A percentile compares a stretch with the other conserved stretches of the same genome.
Evolutionary conservation across 345 rosid genomes (phyloP).

Genomic region (Citrus australasica): DNA sequence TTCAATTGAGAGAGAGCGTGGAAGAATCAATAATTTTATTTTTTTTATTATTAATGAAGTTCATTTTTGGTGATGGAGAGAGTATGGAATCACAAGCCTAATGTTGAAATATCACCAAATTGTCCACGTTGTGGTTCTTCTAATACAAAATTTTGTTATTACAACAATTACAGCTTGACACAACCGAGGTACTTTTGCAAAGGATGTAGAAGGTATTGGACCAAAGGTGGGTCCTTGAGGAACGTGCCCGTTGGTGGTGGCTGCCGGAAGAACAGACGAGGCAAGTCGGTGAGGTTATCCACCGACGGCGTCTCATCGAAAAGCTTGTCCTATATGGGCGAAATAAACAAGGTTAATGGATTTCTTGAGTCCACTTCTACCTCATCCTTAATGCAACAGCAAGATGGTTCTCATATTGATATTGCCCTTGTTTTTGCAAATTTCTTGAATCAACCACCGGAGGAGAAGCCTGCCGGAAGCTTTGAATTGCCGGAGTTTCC

Average conservation of each 20-base stretch:
- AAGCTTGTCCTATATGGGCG: constrained; percentile 2
- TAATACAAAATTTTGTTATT: constrained; percentile 62
- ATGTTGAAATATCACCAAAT: constrained; percentile 43
- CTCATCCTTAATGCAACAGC: constrained; percentile 15
- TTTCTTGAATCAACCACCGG: constrained; percentile 44
- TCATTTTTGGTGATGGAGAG: constrained; percentile 36
- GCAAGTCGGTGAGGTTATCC: constrained; percentile 34
- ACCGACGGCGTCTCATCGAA: constrained; percentile 9
- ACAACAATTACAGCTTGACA: constrained; percentile 68
- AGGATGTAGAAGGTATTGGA: constrained; percentile 67
- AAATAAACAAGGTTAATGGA: constrained; percentile 7
- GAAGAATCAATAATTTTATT: background rate
- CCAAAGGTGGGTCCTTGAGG: constrained; percentile 57
- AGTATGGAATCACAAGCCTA: constrained; percentile 39
- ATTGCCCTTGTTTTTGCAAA: constrained; percentile 55
- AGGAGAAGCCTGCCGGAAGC: constrained; percentile 10
- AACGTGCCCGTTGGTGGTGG: constrained; percentile 64
- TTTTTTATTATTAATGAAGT: background rate
- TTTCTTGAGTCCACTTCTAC: constrained; percentile 14
- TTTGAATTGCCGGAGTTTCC: constrained; percentile 22
- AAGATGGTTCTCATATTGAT: constrained; percentile 39
- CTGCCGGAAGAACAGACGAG: constrained; percentile 51
- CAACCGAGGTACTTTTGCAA: constrained; percentile 71
- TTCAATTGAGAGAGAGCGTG: background rate
- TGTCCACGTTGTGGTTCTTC: constrained; percentile 67